Percentiles rank a stretch among this genome's conserved stretches.
Evolutionary conservation across 345 rosid species (phyloP).

Genomic region (Pugionium cornutum): DNA sequence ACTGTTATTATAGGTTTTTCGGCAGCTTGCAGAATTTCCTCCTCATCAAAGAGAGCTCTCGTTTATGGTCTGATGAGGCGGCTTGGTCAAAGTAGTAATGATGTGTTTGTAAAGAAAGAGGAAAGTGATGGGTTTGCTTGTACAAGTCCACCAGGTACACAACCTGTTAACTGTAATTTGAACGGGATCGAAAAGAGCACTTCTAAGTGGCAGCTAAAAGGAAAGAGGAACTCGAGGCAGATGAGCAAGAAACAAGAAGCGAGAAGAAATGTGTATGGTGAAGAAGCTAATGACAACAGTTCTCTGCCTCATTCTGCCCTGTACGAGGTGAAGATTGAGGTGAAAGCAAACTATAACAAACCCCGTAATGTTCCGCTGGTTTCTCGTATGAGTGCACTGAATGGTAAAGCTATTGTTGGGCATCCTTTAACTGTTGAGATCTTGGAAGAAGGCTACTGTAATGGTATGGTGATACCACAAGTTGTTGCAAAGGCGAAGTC

Average conservation of each 20-base stretch:
- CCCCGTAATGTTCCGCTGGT: slow-evolving; percentile 81
- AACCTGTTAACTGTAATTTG: slow-evolving; percentile 37
- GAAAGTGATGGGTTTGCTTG: slow-evolving; percentile 50
- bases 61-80: neutral
- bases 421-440: slow-evolving; percentile 71
- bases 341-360: slow-evolving; percentile 60
- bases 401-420: slow-evolving; percentile 83
- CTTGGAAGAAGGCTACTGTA: slow-evolving; percentile 45
- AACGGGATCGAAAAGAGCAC: slow-evolving; percentile 65
- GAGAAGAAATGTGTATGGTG: slow-evolving; percentile 49
- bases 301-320: slow-evolving; percentile 34
- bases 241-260: slow-evolving; percentile 60
- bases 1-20: slow-evolving; percentile 21
- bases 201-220: slow-evolving; percentile 91
- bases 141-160: slow-evolving; percentile 49
- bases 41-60: neutral
- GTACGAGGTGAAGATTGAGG: slow-evolving; percentile 73
- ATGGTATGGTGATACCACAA: slow-evolving; percentile 30
- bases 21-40: slow-evolving; percentile 5
- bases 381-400: slow-evolving; percentile 80
- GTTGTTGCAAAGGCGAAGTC: slow-evolving; percentile 33
- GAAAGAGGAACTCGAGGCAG: slow-evolving; percentile 91
- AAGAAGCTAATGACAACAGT: slow-evolving; percentile 46
- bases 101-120: slow-evolving; percentile 45
- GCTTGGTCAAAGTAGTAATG: slow-evolving; percentile 36